Evolutionary conservation across 2,329 filamentous ascomycete species (phyloP), one percentile per base, ranked within the genome.

Genomic region (Hymenoscyphus salicellus): DNA sequence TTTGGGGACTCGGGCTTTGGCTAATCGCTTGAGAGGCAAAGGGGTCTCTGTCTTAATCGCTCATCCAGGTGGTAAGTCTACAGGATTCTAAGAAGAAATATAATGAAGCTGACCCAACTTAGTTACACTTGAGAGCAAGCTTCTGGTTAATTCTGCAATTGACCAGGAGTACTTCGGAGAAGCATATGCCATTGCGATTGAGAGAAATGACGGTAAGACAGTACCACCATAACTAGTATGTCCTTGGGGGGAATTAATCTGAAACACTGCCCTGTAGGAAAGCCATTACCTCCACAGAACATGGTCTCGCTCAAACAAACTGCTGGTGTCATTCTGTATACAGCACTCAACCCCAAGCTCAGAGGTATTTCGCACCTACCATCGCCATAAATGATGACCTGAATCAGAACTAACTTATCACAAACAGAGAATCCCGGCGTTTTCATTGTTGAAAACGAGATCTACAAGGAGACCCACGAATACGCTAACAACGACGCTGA

Each of bases 1-100:
- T 38, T 70, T 77, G 2, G 77, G 75, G 49, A 69, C 68, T 3
- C 65, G 75, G 33, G 75, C 55, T 0, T 62, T 71, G 11, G 76
- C 68, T 33, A 62, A 59, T 38, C 65, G 71, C 23, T 62, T 77
- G 20, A 66, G 66, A 5, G 36, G 23, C 16, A 70, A 70, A 32
- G 68, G 67, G 1, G 68, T 76, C 17, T 64, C 68, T 32, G 70
- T 71, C 2, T 74, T 72, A 30, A 72, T 72, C 11, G 49, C 75
- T 28, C 73, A 77, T 55, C 75, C 75, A 23, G 75, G 75, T 28
- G 20, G 59, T 62, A 55, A 26, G 61, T 41, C 26, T 8, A 56
- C 23, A 17, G 36, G 23, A 32, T n/a, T n/a, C n/a, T n/a, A n/a
- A n/a, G n/a, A n/a, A n/a, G n/a, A n/a, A n/a, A n/a, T n/a, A n/a